Evolutionary conservation across 179 eudicot genomes (phyloP).

Genomic region (Silene coronaria): DNA sequence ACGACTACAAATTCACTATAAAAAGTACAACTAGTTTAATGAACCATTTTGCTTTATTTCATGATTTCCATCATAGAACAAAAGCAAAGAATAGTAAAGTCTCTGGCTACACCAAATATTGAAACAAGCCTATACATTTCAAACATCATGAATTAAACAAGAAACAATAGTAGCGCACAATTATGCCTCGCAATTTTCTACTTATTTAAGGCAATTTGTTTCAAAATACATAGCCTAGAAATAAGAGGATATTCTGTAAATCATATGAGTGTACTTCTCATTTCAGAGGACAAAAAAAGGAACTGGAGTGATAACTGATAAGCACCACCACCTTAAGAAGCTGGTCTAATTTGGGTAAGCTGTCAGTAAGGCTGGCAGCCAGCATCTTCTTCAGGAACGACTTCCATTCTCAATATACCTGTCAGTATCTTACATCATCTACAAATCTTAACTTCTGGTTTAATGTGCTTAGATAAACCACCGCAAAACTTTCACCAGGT

Average conservation of each 20-base stretch:
- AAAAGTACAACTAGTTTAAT: not conserved
- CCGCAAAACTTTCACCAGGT: not conserved
- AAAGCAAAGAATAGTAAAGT: not conserved
- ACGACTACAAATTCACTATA: not conserved
- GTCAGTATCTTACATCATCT: not conserved
- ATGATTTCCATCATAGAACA: not conserved
- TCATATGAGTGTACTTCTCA: not conserved
- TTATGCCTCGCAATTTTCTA: not conserved
- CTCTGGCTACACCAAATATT: not conserved
- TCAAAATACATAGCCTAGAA: not conserved
- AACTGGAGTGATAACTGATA: not conserved
- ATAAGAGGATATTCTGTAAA: not conserved
- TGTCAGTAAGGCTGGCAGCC: not conserved
- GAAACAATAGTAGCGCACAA: not conserved
- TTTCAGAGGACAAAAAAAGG: not conserved
- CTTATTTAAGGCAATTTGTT: not conserved
- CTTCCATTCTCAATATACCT: not conserved
- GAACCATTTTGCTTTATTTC: not conserved
- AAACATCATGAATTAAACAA: not conserved
- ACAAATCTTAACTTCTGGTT: not conserved
- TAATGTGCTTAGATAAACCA: not conserved
- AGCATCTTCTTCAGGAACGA: not conserved
- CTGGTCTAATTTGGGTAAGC: not conserved
- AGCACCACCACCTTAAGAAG: not conserved
- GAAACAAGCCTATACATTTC: not conserved